Evolutionary conservation across 768 basidiomycete species (phyloP).

Genomic region (Collybiopsis confluens): DNA sequence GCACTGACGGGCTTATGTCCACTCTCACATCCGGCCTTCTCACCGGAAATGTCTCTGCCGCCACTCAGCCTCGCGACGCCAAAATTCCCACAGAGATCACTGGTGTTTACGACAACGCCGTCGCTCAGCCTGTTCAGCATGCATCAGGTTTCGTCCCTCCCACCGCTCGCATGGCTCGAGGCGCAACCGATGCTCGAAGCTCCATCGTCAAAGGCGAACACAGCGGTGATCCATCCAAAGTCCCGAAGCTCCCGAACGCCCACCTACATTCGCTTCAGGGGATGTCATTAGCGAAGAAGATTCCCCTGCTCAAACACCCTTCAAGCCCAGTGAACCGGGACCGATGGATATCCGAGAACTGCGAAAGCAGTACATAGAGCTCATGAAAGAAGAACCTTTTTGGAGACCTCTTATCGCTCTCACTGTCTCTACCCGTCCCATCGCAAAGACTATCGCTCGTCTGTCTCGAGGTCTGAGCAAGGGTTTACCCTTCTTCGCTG

Average conservation of each 20-base stretch:
- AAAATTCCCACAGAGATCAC: constrained; percentile 25
- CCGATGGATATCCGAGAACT: neutral
- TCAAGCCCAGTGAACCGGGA: too few relatives aligned
- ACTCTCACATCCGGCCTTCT: constrained; percentile 21
- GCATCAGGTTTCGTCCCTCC: constrained; percentile 20
- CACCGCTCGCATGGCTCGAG: constrained; percentile 18
- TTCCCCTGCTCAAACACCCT: too few relatives aligned
- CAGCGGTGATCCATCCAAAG: neutral
- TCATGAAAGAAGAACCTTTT: constrained; percentile 21
- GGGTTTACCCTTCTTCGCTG: constrained; percentile 32
- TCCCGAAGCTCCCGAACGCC: constrained; percentile 6
- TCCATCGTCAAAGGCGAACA: constrained; percentile 1
- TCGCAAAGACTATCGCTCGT: constrained; percentile 30
- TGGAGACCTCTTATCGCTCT: constrained; percentile 37
- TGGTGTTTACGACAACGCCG: constrained; percentile 6
- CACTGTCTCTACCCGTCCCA: constrained; percentile 37
- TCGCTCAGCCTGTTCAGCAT: constrained; percentile 9
- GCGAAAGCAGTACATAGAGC: constrained; percentile 3
- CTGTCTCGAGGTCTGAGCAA: constrained; percentile 25
- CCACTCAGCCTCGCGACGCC: constrained; percentile 16
- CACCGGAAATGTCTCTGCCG: constrained; percentile 19
- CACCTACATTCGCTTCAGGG: neutral
- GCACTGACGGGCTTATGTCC: constrained; percentile 17
- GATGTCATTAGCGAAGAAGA: too few relatives aligned
- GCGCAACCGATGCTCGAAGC: constrained; percentile 8